These are phyloP conservation scores for Mycosarcoma maydis DNA, from an alignment of 1,284 basidiomycete species.

Conservation along the genomic window DNA sequence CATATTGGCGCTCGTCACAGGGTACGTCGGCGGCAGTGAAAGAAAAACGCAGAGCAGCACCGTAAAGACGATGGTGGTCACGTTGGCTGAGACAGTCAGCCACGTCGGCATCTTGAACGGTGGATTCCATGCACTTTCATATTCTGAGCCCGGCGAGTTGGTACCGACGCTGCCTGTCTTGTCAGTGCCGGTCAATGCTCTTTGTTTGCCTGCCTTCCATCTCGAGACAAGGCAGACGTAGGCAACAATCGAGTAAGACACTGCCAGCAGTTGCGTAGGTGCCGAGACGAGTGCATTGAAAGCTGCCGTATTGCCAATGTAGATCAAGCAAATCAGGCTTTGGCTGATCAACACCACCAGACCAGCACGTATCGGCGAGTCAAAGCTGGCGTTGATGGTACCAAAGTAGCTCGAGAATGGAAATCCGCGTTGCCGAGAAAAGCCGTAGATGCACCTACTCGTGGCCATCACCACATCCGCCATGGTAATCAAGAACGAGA, in stretches of 20 bases:
- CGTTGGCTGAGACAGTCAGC: constrained; percentile 18
- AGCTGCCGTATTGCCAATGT: constrained; percentile 36
- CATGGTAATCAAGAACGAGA: constrained; percentile 21
- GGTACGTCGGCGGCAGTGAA: constrained; percentile 23
- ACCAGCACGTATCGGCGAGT: constrained; percentile 20
- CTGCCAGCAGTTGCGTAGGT: constrained; percentile 21
- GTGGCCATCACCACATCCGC: constrained; percentile 28
- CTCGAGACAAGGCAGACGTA: constrained; percentile 10
- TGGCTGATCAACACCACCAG: constrained; percentile 17
- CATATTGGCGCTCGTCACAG: constrained; percentile 34
- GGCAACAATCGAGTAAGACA: constrained; percentile 30
- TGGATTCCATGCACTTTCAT: constrained; percentile 15
- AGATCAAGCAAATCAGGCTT: constrained; percentile 19
- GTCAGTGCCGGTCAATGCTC: not conserved
- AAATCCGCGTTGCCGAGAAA: constrained; percentile 27
- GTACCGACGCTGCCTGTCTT: constrained; percentile 2
- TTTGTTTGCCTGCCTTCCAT: constrained; percentile 1
- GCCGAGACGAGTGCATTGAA: constrained; percentile 40
- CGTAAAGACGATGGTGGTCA: constrained; percentile 29
- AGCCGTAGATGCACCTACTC: constrained; percentile 18
- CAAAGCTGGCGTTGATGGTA: constrained; percentile 19
- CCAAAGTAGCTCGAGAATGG: constrained; percentile 18
- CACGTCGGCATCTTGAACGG: constrained; percentile 19
- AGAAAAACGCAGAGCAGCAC: constrained; percentile 29
- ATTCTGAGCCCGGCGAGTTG: not conserved